phyloP scores from a whole-genome alignment of 2,329 filamentous ascomycete species.

The Chaetothyriales sp. region DNA sequence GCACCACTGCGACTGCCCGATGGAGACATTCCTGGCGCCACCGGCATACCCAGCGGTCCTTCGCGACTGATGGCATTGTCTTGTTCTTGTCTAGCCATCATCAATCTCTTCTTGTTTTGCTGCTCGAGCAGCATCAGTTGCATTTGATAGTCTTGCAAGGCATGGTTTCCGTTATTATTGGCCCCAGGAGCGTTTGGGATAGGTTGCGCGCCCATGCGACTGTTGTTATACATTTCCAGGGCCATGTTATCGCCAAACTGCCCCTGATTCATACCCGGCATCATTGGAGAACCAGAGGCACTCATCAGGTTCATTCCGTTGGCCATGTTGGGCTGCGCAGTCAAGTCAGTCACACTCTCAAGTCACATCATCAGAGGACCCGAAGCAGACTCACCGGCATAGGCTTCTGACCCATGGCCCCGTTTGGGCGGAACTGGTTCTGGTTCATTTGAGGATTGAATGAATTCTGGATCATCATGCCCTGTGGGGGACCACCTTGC shows the following conservation, averaged over 20 bases:
- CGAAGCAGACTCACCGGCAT: conserved; percentile 61
- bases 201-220: conserved; percentile 23
- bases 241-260: conserved; percentile 24
- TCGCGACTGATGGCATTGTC: conserved; percentile 42
- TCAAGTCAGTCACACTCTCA: conserved; percentile 62
- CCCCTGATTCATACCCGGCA: conserved; percentile 54
- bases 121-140: conserved; percentile 54
- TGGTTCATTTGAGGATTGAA: conserved; percentile 63
- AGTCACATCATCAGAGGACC: conserved; percentile 51
- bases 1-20: conserved; percentile 38
- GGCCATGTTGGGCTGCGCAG: conserved; percentile 58
- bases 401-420: conserved; percentile 46
- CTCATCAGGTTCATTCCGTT: conserved; percentile 47
- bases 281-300: conserved; percentile 69
- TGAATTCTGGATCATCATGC: conserved; percentile 42
- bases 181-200: conserved; percentile 28
- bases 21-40: conserved; percentile 39
- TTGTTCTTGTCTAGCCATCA: conserved; percentile 54
- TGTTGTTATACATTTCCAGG: conserved; percentile 22
- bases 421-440: conserved; percentile 32
- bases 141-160: conserved; percentile 56
- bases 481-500: conserved; percentile 30
- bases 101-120: conserved; percentile 51
- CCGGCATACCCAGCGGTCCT: conserved; percentile 30
- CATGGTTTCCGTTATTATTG: conserved; percentile 40